A percentile compares a stretch with the other conserved stretches of the same genome.
Evolutionary conservation across 345 rosid genomes (phyloP).

Genomic region (Eutrema japonicum): DNA sequence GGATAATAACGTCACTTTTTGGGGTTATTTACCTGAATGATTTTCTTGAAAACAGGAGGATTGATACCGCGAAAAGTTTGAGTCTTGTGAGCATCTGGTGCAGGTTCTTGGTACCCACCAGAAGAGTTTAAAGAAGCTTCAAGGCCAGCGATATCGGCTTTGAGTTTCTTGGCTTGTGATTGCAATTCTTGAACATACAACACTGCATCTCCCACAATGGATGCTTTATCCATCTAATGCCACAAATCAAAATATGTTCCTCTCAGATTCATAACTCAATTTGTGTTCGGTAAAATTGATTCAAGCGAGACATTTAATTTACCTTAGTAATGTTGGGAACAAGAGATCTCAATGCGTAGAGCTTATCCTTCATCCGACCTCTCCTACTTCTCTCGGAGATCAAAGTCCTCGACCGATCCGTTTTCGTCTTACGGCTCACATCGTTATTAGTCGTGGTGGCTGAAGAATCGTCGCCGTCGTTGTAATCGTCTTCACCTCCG

Average conservation of each 20-base stretch:
- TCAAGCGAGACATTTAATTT: neutral
- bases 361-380: constrained; percentile 88
- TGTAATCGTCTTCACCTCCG: constrained; percentile 46
- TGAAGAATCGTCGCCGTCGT: constrained; percentile 60
- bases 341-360: constrained; percentile 76
- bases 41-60: constrained; percentile 50
- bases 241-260: neutral
- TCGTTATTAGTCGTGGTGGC: constrained; percentile 54
- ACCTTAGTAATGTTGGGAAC: constrained; percentile 97
- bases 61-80: constrained; percentile 34
- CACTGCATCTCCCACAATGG: constrained; percentile 84
- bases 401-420: constrained; percentile 73
- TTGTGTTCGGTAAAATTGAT: neutral
- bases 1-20: neutral
- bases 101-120: constrained; percentile 39
- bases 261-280: constrained; percentile 9
- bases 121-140: constrained; percentile 58
- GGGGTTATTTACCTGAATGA: constrained; percentile 56
- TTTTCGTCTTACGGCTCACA: constrained; percentile 48
- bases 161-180: constrained; percentile 64
- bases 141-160: constrained; percentile 66
- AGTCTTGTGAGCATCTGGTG: constrained; percentile 26
- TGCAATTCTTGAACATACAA: constrained; percentile 76
- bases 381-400: constrained; percentile 74
- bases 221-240: constrained; percentile 93